A percentile compares a stretch with the other conserved stretches of the same genome.
These are phyloP conservation scores for Xylaria multiplex DNA, from an alignment of 2,329 filamentous ascomycete genomes.

Conservation along the genomic window DNA sequence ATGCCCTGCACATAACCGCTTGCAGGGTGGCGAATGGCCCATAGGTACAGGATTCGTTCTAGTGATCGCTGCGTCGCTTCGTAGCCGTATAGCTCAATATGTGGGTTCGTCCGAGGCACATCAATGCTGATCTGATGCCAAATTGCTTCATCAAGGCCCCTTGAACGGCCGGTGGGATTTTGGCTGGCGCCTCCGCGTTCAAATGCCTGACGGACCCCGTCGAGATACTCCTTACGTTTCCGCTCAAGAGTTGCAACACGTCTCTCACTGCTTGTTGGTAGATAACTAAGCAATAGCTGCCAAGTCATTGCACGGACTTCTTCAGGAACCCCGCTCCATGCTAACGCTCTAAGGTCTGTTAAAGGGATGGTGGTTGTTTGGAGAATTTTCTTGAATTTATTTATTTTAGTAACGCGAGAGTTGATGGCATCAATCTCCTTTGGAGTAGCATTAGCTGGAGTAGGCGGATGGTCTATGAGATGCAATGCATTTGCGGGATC, in stretches of 20 bases:
- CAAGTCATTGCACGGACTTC: constrained; percentile 99
- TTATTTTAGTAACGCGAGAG: constrained; percentile 90
- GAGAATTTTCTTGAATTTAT: constrained; percentile 97
- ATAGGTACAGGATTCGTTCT: constrained; percentile 94
- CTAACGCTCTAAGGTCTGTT: constrained; percentile 81
- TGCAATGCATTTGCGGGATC: constrained; percentile 93
- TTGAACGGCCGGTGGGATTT: constrained; percentile 57
- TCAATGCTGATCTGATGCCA: constrained; percentile 99
- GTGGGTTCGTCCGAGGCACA: constrained; percentile 93
- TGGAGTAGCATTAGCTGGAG: constrained; percentile 76
- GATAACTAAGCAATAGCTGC: constrained; percentile 93
- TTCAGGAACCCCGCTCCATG: constrained; percentile 93
- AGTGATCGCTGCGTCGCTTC: constrained; percentile 94
- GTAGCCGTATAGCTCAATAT: constrained; percentile 93
- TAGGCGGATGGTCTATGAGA: constrained; percentile 86
- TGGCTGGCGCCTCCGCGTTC: constrained; percentile 68
- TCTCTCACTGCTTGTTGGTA: constrained; percentile 95
- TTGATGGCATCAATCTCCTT: constrained; percentile 90
- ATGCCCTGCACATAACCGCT: constrained; percentile 99
- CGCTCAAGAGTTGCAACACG: constrained; percentile 89
- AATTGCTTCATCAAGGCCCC: constrained; percentile 91
- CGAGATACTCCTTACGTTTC: constrained; percentile 95
- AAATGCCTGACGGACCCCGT: constrained; percentile 82
- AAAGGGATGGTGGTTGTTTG: constrained; percentile 91
- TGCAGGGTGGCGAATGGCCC: constrained; percentile 96